Base-by-base conservation (phyloP, 106 monocot species). In the Acorus calamus region DNA sequence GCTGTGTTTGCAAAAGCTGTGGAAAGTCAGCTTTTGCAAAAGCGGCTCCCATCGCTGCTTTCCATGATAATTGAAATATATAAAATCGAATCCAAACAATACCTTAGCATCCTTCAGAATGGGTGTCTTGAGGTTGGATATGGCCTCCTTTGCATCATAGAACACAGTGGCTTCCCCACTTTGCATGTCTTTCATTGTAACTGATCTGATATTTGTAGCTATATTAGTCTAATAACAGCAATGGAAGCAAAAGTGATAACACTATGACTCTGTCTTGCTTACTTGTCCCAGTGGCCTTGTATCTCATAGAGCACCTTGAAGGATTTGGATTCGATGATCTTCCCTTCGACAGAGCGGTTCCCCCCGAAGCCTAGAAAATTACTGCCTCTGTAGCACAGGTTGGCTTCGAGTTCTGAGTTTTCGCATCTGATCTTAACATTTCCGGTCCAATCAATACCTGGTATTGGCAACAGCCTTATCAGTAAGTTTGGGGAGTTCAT, bases 251-350 rank as follows among this genome's bases (percentile, higher is more conserved):
- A 0, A 28, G 28, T 28, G 28, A 28, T 28, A 28, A 28, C 28
- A 28, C 1, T 28, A 28, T 28, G 28, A 28, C 28, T 28, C 28
- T 28, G 28, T 28, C 28, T 28, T 66, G 28, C 6, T 2, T 77
- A 89, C 89, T 78, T 81, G 63, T 98, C 91, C 96, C 96, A 98
- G 2, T 76, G 80, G 47, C 96, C 96, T 4, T 77, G 52, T 4
- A 98, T 83, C 80, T 91, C 96, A 50, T 79, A 91, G 10, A 98
- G 47, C 2, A 62, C 66, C 58, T 74, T 73, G 44, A 13, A 3
- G 4, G 87, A 70, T 6, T 68, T 60, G 9, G 84, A 71, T 53
- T 76, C 13, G 59, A 80, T 81, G 6, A 98, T 77, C 10, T 78
- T 81, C 4, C 96, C 96, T 53, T 85, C 85, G 2, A 98, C 60